A percentile compares a stretch with the other conserved stretches of the same genome.
Evolutionary conservation across 768 basidiomycete genomes (phyloP).

Genomic region (Kwoniella sp.): DNA sequence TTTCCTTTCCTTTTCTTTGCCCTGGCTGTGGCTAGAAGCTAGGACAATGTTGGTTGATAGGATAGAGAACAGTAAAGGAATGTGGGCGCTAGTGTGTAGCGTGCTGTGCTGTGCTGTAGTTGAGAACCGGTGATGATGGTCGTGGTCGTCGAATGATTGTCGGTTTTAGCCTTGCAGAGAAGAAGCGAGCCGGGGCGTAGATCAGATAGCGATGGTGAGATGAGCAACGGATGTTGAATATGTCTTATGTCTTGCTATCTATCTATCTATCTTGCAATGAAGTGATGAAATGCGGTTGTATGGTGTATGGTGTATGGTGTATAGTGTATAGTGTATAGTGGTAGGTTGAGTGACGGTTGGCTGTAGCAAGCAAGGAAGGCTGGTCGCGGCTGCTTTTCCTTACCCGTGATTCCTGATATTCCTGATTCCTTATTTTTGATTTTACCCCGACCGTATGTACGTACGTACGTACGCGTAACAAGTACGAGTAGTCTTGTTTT

Average conservation of each 20-base stretch:
- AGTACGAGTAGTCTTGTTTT: too few species aligned
- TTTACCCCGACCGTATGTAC: too few species aligned
- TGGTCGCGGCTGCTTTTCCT: constrained; percentile 27
- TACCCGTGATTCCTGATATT: constrained; percentile 1
- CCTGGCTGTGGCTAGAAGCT: not conserved
- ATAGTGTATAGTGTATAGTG: not conserved
- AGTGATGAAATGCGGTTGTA: not conserved
- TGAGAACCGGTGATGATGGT: too few species aligned
- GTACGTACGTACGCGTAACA: too few species aligned
- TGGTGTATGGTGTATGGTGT: constrained; percentile 1
- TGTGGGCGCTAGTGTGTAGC: not conserved
- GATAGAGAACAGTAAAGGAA: constrained; percentile 1
- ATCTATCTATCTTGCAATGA: not conserved
- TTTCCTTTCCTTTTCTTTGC: not conserved
- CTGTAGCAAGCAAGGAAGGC: constrained; percentile 13
- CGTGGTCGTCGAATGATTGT: too few species aligned
- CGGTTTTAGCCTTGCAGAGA: too few species aligned
- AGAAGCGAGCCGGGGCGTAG: not conserved
- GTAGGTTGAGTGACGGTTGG: constrained; percentile 3
- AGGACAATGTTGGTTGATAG: not conserved
- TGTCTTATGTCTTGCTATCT: not conserved
- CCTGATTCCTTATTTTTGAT: constrained; percentile 8
- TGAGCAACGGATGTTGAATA: not conserved
- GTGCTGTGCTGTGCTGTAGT: not conserved
- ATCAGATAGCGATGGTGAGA: not conserved